phyloP scores from a whole-genome alignment of 2,329 filamentous ascomycete genomes.

The Macrophomina tecta region DNA sequence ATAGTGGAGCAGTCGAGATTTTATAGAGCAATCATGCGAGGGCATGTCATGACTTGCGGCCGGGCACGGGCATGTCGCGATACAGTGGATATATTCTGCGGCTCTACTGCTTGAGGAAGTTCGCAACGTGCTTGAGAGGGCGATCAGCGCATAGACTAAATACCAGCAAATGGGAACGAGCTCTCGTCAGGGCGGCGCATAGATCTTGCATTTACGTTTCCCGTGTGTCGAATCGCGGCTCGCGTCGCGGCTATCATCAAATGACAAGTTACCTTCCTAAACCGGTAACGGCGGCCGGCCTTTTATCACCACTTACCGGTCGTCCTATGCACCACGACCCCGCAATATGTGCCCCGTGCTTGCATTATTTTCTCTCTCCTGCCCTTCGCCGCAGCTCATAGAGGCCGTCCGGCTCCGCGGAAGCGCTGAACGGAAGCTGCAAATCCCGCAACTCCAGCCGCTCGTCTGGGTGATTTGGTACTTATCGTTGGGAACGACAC shows the following conservation, averaged over 20 bases:
- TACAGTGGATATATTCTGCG: background rate
- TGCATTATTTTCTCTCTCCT: background rate
- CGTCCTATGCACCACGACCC: background rate
- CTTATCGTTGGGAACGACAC: background rate
- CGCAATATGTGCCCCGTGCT: background rate
- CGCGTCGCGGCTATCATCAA: background rate
- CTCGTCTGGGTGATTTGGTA: background rate
- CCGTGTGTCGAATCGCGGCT: slow-evolving; percentile 4
- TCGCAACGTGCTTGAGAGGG: background rate
- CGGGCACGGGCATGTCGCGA: background rate
- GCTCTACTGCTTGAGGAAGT: slow-evolving; percentile 24
- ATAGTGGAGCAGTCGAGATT: background rate
- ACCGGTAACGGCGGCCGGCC: background rate
- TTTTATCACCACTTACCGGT: background rate
- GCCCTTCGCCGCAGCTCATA: background rate
- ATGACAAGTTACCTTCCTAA: background rate
- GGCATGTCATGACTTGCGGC: background rate
- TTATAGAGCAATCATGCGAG: slow-evolving; percentile 8
- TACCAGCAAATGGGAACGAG: background rate
- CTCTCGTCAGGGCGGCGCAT: background rate
- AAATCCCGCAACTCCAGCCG: background rate
- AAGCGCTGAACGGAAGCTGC: background rate
- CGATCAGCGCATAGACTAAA: background rate
- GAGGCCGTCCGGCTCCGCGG: background rate
- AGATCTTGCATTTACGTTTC: slow-evolving; percentile 3